These are phyloP conservation scores for Candida tallmaniae DNA, from an alignment of 805 yeast species.

Conservation along the genomic window DNA sequence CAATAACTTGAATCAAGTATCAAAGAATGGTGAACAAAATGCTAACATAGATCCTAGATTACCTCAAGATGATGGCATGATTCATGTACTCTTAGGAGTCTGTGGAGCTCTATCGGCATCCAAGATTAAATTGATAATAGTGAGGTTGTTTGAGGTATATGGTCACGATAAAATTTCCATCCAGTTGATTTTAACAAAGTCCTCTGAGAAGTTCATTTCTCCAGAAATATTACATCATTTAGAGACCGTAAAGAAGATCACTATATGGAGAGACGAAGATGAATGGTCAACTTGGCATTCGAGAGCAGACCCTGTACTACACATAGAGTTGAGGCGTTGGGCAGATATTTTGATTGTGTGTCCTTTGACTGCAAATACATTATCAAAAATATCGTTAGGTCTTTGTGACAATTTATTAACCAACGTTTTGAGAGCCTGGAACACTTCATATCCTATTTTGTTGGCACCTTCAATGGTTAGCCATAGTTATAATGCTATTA, in stretches of 20 bases:
- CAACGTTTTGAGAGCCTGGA: slow-evolving; percentile 92
- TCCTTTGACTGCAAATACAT: slow-evolving; percentile 91
- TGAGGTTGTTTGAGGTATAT: slow-evolving; percentile 49
- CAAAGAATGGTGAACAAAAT: slow-evolving; percentile 29
- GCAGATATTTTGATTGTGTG: slow-evolving; percentile 91
- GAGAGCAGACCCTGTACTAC: slow-evolving; percentile 86
- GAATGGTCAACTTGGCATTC: slow-evolving; percentile 74
- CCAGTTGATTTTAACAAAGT: slow-evolving; percentile 50
- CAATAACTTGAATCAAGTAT: slow-evolving; percentile 5
- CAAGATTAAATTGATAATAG: slow-evolving; percentile 50
- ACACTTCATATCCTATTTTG: slow-evolving; percentile 81
- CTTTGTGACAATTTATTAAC: slow-evolving; percentile 90
- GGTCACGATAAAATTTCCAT: slow-evolving; percentile 46
- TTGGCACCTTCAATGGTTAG: slow-evolving; percentile 97
- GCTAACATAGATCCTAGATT: slow-evolving; percentile 50
- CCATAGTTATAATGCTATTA: slow-evolving; percentile 82
- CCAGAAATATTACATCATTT: slow-evolving; percentile 39
- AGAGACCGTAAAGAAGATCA: slow-evolving; percentile 38
- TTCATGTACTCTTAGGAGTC: slow-evolving; percentile 53
- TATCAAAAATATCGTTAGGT: slow-evolving; percentile 86
- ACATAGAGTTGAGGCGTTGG: slow-evolving; percentile 93
- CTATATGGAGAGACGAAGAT: slow-evolving; percentile 55
- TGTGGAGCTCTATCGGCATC: slow-evolving; percentile 53
- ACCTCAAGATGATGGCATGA: slow-evolving; percentile 50
- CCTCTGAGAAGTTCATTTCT: slow-evolving; percentile 50